These are phyloP conservation scores for Platanthera zijinensis DNA, from an alignment of 106 monocot genomes.

Conservation along the genomic window DNA sequence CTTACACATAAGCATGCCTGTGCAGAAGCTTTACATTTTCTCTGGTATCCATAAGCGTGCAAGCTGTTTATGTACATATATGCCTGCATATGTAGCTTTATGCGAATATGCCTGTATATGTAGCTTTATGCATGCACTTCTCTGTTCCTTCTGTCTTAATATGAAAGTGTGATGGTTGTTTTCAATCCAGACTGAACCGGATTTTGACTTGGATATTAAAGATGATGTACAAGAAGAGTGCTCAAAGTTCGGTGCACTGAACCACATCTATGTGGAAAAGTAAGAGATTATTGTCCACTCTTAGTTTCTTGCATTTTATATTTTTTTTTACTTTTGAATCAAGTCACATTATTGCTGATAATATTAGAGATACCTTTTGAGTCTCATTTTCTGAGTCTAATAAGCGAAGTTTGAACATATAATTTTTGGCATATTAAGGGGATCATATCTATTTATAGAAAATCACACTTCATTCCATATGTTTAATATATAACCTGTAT, in stretches of 20 bases:
- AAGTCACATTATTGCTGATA: not conserved
- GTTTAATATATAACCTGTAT: not conserved
- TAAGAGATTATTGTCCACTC: slow-evolving; percentile 18
- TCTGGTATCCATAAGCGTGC: not conserved
- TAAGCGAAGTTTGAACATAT: too few relatives aligned
- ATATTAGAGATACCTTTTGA: not conserved
- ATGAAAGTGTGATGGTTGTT: not conserved
- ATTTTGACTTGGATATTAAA: slow-evolving; percentile 91
- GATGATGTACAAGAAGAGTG: slow-evolving; percentile 97
- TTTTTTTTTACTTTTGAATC: not conserved
- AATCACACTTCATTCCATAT: not conserved
- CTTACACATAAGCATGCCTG: not conserved
- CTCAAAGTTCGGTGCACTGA: slow-evolving; percentile 72
- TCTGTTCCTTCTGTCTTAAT: not conserved
- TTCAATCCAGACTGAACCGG: slow-evolving; percentile 71
- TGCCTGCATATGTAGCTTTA: not conserved
- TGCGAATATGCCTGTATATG: not conserved
- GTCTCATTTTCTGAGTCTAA: not conserved
- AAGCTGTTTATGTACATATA: not conserved
- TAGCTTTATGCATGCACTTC: not conserved
- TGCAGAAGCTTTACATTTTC: not conserved
- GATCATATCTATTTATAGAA: not conserved
- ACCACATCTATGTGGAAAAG: slow-evolving; percentile 92
- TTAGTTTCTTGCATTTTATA: not conserved
- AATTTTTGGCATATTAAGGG: not conserved